Evolutionary conservation across 2,329 filamentous ascomycete species (phyloP).

Genomic region (Sphaerulina populicola): DNA sequence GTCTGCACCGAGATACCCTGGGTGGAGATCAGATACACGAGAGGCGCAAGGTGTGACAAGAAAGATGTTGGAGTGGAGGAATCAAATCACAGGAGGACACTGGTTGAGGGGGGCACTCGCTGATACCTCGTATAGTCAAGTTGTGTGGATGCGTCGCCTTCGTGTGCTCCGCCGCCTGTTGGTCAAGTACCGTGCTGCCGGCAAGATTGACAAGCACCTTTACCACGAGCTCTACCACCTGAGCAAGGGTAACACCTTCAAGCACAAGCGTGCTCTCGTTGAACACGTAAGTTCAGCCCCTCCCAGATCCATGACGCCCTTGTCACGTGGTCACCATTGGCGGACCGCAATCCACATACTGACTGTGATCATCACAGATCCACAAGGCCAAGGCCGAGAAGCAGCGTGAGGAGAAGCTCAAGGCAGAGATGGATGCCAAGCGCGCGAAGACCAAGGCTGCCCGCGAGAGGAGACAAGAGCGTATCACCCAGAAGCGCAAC

Average conservation of each 20-base stretch:
- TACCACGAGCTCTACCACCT: slow-evolving; percentile 99
- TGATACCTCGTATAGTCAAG: slow-evolving; percentile 57
- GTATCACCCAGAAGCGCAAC: slow-evolving; percentile 81
- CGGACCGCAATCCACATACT: slow-evolving; percentile 10
- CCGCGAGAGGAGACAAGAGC: slow-evolving; percentile 94
- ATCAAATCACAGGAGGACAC: neutral
- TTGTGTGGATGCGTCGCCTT: slow-evolving; percentile 99
- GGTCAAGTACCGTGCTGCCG: slow-evolving; percentile 98
- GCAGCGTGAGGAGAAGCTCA: slow-evolving; percentile 85
- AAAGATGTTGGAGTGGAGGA: neutral
- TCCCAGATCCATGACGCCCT: slow-evolving; percentile 30
- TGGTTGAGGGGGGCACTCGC: slow-evolving; percentile 14
- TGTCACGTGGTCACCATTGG: slow-evolving; percentile 19
- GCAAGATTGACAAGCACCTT: slow-evolving; percentile 99
- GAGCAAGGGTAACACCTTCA: slow-evolving; percentile 99
- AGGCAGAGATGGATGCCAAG: slow-evolving; percentile 99
- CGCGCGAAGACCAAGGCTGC: slow-evolving; percentile 99
- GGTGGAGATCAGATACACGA: neutral
- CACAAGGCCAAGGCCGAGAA: slow-evolving; percentile 99
- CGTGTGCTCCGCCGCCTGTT: slow-evolving; percentile 97
- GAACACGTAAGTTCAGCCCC: slow-evolving; percentile 78
- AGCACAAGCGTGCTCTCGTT: slow-evolving; percentile 99
- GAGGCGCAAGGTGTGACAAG: neutral
- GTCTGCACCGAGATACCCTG: slow-evolving; percentile 32
- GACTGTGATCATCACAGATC: slow-evolving; percentile 54